Evolutionary conservation across 2,329 filamentous ascomycete genomes (phyloP), one percentile per base, ranked within the genome.

Genomic region (Ophiostoma piceae): DNA sequence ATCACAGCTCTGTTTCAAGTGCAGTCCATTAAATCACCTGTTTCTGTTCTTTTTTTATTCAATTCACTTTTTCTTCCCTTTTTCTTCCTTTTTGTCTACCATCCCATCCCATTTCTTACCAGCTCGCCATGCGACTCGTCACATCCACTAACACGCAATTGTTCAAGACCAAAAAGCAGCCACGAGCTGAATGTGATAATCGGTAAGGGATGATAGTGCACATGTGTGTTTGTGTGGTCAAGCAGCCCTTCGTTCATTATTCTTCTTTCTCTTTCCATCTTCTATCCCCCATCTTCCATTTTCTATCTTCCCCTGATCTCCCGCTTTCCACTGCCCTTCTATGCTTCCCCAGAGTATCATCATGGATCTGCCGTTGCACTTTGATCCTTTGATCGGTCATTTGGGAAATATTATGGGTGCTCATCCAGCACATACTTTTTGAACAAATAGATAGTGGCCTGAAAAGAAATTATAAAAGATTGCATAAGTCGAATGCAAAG

Each of bases 331-430:
- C 16, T n/a, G 14, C 16, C 5, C 16, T 47, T n/a, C 14, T 19
- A 3, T 47, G 39, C 11, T 41, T 51, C 43, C 43, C 43, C 43
- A 51, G 43, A 51, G n/a, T 51, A 22, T 54, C 22, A 26, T 26
- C 51, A 57, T 57, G n/a, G 51, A 57, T 57, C 51, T 57, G 51
- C 51, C 51, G 51, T 26, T 57, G 51, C 51, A 57, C n/a, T 57
- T 51, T 57, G 51, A 57, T 57, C 51, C 51, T 57, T 7, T 6
- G n/a, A 57, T 57, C n/a, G 22, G 26, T 22, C n/a, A 26, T 9
- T 26, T 3, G 11, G 2, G 22, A 54, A n/a, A 26, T 7, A 57
- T 26, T 7, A 57, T 26, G 22, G 9, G 11, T n/a, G 22, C 11
- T 41, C 39, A 8, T 35, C 39, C 39, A 11, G 39, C 39, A 41